Conservation (phyloP, 2,329 filamentous ascomycete genomes). For the Ceratocystis cacaofunesta region DNA sequence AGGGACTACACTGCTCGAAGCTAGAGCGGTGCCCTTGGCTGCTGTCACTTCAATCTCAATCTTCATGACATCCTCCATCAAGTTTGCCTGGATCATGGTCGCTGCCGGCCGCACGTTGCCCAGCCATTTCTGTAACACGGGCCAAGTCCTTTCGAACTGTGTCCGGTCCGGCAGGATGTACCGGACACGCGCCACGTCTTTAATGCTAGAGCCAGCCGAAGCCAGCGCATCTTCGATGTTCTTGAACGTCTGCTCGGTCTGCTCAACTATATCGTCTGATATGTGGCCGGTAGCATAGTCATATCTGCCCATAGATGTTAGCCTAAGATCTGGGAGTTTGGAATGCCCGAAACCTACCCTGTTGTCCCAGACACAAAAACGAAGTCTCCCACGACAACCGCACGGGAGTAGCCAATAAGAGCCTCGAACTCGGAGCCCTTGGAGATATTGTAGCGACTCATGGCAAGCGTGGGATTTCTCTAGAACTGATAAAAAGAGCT, state of each 20-base stretch:
- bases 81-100: constrained; percentile 36
- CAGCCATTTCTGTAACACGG: constrained; percentile 35
- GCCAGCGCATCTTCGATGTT: constrained; percentile 34
- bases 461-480: neutral
- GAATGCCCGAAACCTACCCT: constrained; percentile 25
- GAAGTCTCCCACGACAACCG: constrained; percentile 36
- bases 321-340: neutral
- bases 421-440: constrained; percentile 38
- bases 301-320: constrained; percentile 27
- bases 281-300: constrained; percentile 35
- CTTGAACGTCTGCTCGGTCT: constrained; percentile 34
- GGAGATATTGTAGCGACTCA: constrained; percentile 24
- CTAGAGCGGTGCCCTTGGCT: constrained; percentile 9
- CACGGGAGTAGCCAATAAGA: constrained; percentile 40
- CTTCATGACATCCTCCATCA: constrained; percentile 36
- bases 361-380: constrained; percentile 41
- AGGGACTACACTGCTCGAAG: neutral
- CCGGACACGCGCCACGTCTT: constrained; percentile 36
- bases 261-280: constrained; percentile 30
- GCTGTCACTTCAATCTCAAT: constrained; percentile 33
- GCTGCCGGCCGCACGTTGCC: constrained; percentile 36
- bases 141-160: constrained; percentile 36
- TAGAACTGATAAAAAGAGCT: neutral
- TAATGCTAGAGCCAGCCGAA: constrained; percentile 29
- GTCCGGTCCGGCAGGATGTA: constrained; percentile 36